A percentile compares a stretch with the other conserved stretches of the same genome.
These are phyloP conservation scores for Cladorrhinum samala DNA, from an alignment of 495 filamentous ascomycete species.

Conservation along the genomic window DNA sequence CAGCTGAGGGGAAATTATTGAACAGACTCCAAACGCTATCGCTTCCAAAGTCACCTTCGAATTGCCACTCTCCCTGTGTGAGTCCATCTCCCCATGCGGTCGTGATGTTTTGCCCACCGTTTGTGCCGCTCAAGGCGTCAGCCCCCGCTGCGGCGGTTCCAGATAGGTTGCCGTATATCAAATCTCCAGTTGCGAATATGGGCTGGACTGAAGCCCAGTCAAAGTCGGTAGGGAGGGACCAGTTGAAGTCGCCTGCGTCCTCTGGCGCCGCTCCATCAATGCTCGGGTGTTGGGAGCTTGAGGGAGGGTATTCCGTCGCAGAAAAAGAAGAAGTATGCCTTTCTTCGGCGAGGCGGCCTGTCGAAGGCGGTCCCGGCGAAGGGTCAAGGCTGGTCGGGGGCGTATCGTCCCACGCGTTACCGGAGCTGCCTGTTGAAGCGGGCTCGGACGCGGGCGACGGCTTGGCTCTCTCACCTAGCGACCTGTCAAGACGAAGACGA, in stretches of 20 bases:
- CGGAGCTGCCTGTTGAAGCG: too few species aligned
- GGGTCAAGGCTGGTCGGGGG: too few species aligned
- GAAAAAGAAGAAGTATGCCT: too few species aligned
- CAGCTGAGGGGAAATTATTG: constrained; percentile 32
- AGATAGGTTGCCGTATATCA: constrained; percentile 14
- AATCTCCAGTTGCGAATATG: constrained; percentile 49
- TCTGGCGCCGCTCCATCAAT: neutral
- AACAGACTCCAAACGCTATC: constrained; percentile 50
- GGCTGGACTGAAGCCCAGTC: constrained; percentile 45
- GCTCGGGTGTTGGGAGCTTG: neutral
- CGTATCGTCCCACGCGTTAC: too few species aligned
- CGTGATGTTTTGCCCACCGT: constrained; percentile 38
- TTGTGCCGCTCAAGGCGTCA: neutral
- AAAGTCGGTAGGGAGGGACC: constrained; percentile 32
- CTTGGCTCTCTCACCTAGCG: constrained; percentile 27
- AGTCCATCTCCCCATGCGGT: constrained; percentile 15
- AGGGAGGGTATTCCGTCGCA: neutral
- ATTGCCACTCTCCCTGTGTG: too few species aligned
- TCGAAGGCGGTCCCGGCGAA: too few species aligned
- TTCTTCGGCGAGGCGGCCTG: too few species aligned
- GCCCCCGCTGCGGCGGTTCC: neutral
- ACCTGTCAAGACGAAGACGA: constrained; percentile 38
- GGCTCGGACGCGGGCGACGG: neutral
- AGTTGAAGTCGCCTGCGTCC: constrained; percentile 5
- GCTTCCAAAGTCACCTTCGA: constrained; percentile 46